phyloP scores from a whole-genome alignment of 148 eudicot genomes.

The Camellia sinensis region DNA sequence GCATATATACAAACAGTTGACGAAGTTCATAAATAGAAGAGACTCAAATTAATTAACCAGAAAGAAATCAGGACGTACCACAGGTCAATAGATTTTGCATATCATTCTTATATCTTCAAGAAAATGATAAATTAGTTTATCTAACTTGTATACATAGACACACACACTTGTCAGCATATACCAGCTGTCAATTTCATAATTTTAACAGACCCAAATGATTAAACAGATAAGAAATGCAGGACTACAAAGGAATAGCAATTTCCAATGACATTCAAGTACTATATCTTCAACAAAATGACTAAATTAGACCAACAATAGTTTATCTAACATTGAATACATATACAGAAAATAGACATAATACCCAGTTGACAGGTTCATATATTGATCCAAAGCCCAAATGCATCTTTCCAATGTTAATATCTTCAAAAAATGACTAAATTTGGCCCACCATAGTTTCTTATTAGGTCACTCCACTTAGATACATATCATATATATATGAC shows the following conservation, averaged over 20 bases:
- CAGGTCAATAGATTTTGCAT: background rate
- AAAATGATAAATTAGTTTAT: too few species aligned
- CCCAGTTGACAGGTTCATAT: background rate
- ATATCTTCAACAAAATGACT: background rate
- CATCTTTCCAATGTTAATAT: background rate
- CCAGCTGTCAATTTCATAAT: background rate
- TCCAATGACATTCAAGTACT: background rate
- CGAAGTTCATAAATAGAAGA: background rate
- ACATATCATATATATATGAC: background rate
- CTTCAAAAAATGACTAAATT: background rate
- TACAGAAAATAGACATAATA: background rate
- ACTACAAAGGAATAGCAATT: background rate
- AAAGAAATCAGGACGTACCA: background rate
- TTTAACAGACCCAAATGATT: background rate
- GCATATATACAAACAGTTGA: background rate
- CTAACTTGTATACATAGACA: too few species aligned
- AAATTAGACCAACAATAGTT: background rate
- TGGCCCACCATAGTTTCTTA: background rate
- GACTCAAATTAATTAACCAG: background rate
- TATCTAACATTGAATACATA: background rate
- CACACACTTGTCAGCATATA: background rate
- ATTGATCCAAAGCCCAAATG: background rate
- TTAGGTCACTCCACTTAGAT: background rate
- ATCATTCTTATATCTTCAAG: too few species aligned
- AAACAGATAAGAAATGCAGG: background rate